These are phyloP conservation scores for Yamadazyma taylorii DNA, from an alignment of 1,139 yeast genomes.

Conservation along the genomic window DNA sequence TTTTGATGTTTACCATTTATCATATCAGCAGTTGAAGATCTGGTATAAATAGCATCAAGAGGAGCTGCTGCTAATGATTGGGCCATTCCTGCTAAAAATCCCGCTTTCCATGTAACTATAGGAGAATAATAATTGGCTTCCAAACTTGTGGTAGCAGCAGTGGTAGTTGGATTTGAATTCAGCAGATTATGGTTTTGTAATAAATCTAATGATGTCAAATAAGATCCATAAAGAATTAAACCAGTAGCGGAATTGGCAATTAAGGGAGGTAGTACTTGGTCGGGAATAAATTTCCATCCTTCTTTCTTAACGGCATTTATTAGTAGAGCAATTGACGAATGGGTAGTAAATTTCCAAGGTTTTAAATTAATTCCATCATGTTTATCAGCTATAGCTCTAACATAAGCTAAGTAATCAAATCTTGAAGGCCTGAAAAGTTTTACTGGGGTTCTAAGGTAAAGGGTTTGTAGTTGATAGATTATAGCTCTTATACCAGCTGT, in stretches of 20 bases:
- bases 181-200: conserved; percentile 20
- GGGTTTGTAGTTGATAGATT: conserved; percentile 72
- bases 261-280: conserved; percentile 81
- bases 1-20: conserved; percentile 67
- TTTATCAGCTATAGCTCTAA: conserved; percentile 52
- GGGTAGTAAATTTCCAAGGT: conserved; percentile 71
- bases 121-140: conserved; percentile 30
- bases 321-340: conserved; percentile 74
- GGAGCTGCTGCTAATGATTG: conserved; percentile 96
- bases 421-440: conserved; percentile 88
- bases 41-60: conserved; percentile 82
- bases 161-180: too few species aligned
- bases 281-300: conserved; percentile 89
- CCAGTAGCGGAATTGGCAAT: conserved; percentile 89
- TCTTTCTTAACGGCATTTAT: conserved; percentile 67
- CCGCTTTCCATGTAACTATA: conserved; percentile 71
- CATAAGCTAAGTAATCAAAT: conserved; percentile 77
- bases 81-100: conserved; percentile 79
- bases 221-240: conserved; percentile 77
- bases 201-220: conserved; percentile 53
- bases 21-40: conserved; percentile 76
- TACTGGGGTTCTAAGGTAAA: conserved; percentile 80
- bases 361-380: conserved; percentile 49
- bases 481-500: conserved; percentile 86
- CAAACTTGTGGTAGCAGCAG: conserved; percentile 8